Evolutionary conservation across 768 basidiomycete genomes (phyloP).

Genomic region (Podaxis sp.): DNA sequence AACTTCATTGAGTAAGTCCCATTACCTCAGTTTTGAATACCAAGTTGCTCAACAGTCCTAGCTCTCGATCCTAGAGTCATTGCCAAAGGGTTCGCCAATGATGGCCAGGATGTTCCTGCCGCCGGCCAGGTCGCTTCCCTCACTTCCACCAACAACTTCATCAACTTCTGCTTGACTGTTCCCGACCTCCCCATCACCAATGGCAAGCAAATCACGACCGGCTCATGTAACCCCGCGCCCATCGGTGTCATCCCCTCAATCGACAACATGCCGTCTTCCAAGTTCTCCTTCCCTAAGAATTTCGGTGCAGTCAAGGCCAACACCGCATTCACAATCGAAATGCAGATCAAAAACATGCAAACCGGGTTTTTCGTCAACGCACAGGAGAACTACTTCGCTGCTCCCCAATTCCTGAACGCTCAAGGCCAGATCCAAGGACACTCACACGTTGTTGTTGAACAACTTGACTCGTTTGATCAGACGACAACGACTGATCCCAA

Average conservation of each 20-base stretch:
- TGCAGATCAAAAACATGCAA: constrained; percentile 36
- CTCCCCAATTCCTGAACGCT: constrained; percentile 48
- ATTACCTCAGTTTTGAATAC: background rate
- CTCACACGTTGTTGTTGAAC: constrained; percentile 56
- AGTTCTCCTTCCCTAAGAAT: constrained; percentile 46
- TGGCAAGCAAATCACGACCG: constrained; percentile 43
- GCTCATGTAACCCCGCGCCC: constrained; percentile 54
- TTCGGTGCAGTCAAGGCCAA: constrained; percentile 37
- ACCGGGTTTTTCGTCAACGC: constrained; percentile 56
- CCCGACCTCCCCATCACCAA: constrained; percentile 50
- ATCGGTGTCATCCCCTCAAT: constrained; percentile 48
- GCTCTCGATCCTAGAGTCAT: constrained; percentile 44
- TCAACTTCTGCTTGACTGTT: constrained; percentile 51
- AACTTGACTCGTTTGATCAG: constrained; percentile 39
- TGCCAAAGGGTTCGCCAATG: constrained; percentile 37
- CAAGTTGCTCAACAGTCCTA: constrained; percentile 15
- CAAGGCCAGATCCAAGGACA: constrained; percentile 49
- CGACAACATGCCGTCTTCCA: constrained; percentile 45
- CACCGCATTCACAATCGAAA: constrained; percentile 43
- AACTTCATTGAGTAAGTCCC: constrained; percentile 34
- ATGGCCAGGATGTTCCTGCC: constrained; percentile 42
- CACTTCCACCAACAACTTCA: constrained; percentile 65
- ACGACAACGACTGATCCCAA: constrained; percentile 47
- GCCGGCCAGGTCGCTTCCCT: constrained; percentile 49
- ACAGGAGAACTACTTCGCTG: constrained; percentile 45